Evolutionary conservation across 2,329 filamentous ascomycete genomes (phyloP), one percentile per base, ranked within the genome.

Genomic region (Dichotomopilus funicola): DNA sequence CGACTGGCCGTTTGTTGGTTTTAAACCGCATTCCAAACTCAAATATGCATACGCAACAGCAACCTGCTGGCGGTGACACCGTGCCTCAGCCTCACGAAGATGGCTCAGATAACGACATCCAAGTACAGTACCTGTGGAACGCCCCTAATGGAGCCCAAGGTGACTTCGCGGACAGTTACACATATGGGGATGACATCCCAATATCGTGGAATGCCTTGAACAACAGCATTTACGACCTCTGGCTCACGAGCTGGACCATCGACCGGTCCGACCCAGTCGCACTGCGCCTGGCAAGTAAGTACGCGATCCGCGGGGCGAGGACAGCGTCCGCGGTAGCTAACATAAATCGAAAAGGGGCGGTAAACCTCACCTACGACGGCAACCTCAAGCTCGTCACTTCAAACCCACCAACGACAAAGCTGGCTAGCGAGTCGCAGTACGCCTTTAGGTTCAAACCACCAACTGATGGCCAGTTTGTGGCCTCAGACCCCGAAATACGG

Each of bases 191-290:
- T 40, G 54, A 53, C 46, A 55, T 59, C n/a, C 36, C 54, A 42
- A 42, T 59, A 7, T 61, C 59, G 10, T 61, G 57, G 59, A 61
- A 61, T 38, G 57, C 55, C 11, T 55, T 61, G 55, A 61, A 61
- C 53, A 59, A 61, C 42, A 59, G 53, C 53, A 49, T 59, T 4
- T 61, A 57, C 50, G 59, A 61, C 43, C 58, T 61, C 10, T 61
- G 59, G 59, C 48, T 61, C 12, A 61, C 59, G 5, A 61, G 55
- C 11, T 61, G 59, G 55, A 37, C 49, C 6, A 36, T 38, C 11
- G 54, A 54, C 10, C 19, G 19, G 19, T n/a, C 51, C 7, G 44
- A 54, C 40, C 54, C 53, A 4, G 51, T 59, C 6, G 52, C 54
- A 2, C 45, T 59, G 10, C 57, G 59, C 44, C 34, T 61, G 33